phyloP scores from a whole-genome alignment of 2,329 filamentous ascomycete genomes.

The Sporothrix protearum region DNA sequence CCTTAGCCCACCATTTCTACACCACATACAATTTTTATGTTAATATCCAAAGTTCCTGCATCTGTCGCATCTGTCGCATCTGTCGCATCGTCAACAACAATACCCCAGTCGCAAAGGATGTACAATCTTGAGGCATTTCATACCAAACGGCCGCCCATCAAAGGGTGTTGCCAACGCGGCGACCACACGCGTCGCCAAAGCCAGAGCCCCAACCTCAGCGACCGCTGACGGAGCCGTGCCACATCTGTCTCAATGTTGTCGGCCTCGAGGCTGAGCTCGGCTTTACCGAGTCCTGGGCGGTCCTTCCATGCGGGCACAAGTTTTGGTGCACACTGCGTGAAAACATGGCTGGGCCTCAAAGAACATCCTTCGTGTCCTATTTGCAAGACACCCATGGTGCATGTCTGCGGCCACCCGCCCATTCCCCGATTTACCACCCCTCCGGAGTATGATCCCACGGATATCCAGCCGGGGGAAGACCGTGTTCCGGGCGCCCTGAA shows the following conservation, averaged over 20 bases:
- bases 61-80: too few relatives aligned
- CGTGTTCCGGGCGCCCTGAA: too few relatives aligned
- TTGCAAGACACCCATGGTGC: conserved; percentile 37
- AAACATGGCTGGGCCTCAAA: conserved; percentile 41
- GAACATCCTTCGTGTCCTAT: conserved; percentile 41
- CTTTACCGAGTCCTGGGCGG: conserved; percentile 40
- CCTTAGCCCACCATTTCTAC: not conserved
- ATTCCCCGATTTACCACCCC: conserved; percentile 29
- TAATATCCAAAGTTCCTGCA: not conserved
- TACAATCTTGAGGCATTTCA: not conserved
- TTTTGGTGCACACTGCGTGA: conserved; percentile 46
- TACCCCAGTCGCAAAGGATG: not conserved
- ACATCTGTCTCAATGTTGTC: conserved; percentile 45
- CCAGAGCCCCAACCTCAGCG: not conserved
- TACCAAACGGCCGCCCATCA: not conserved
- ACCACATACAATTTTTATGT: not conserved
- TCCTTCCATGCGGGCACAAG: conserved; percentile 43
- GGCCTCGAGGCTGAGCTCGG: conserved; percentile 39
- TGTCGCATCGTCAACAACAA: too few relatives aligned
- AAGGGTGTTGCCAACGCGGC: not conserved
- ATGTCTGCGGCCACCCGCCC: conserved; percentile 37
- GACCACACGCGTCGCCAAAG: not conserved
- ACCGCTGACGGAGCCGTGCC: conserved; percentile 33
- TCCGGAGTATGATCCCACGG: not conserved
- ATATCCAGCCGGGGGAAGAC: not conserved